phyloP scores from a whole-genome alignment of 2,329 filamentous ascomycete genomes.

The Samsoniella hepiali region DNA sequence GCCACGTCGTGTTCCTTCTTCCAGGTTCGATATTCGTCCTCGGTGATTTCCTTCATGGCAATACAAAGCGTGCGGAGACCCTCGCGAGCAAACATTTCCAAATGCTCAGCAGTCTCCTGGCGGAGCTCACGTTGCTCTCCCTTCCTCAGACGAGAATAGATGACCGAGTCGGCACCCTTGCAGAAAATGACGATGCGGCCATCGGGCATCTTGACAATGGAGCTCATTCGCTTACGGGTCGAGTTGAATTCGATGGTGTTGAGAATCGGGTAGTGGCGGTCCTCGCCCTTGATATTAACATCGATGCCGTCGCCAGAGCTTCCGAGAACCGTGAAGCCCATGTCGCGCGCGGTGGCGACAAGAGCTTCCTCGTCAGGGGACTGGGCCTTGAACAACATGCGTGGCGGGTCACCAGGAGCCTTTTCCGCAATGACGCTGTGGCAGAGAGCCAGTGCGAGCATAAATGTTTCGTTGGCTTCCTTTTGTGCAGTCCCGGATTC shows the following conservation, averaged over 20 bases:
- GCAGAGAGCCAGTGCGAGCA: slow-evolving; percentile 92
- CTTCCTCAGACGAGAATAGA: slow-evolving; percentile 83
- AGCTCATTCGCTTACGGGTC: slow-evolving; percentile 94
- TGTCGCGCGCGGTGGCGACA: slow-evolving; percentile 89
- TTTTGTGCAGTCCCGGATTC: slow-evolving; percentile 74
- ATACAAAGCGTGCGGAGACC: slow-evolving; percentile 93
- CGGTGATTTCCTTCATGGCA: slow-evolving; percentile 73
- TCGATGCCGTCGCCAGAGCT: slow-evolving; percentile 76
- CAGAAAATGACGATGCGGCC: slow-evolving; percentile 87
- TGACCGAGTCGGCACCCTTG: slow-evolving; percentile 96
- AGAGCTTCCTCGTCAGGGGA: slow-evolving; percentile 95
- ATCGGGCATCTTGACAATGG: slow-evolving; percentile 92
- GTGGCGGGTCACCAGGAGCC: slow-evolving; percentile 83
- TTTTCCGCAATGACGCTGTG: slow-evolving; percentile 94
- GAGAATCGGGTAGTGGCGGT: slow-evolving; percentile 79
- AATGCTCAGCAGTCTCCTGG: slow-evolving; percentile 80
- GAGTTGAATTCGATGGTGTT: slow-evolving; percentile 99
- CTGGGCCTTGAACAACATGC: slow-evolving; percentile 93
- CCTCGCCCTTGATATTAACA: slow-evolving; percentile 81
- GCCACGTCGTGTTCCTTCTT: slow-evolving; percentile 84
- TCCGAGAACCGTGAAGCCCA: slow-evolving; percentile 89
- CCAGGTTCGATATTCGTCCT: slow-evolving; percentile 83
- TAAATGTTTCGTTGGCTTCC: slow-evolving; percentile 79
- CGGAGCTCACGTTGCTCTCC: slow-evolving; percentile 85
- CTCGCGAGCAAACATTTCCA: slow-evolving; percentile 96